phyloP scores from a whole-genome alignment of 2,329 filamentous ascomycete genomes.

The Colletotrichum somersetense region DNA sequence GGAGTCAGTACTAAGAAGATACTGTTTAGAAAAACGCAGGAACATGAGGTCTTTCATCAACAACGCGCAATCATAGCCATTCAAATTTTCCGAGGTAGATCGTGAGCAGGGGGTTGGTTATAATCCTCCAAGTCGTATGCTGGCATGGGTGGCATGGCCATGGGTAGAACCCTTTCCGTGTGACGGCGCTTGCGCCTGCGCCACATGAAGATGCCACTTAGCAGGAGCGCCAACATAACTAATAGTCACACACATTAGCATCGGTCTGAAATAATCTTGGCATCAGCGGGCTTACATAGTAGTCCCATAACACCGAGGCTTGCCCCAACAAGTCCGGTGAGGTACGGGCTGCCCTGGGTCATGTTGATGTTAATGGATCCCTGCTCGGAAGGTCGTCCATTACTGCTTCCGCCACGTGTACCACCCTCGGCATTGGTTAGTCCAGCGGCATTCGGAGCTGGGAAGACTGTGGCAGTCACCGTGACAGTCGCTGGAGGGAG shows the following conservation, averaged over 20 bases:
- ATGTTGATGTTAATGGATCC: slow-evolving; percentile 3
- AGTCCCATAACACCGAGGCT: not conserved
- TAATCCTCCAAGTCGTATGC: not conserved
- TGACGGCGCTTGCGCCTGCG: not conserved
- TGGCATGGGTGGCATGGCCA: not conserved
- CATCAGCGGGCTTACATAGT: not conserved
- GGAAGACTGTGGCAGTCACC: not conserved
- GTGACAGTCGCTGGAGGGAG: slow-evolving; percentile 1
- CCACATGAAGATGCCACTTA: not conserved
- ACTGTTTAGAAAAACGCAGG: not conserved
- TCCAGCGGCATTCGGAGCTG: not conserved
- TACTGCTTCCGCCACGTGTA: not conserved
- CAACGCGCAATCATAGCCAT: not conserved
- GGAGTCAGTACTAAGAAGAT: not conserved
- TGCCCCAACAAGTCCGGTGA: not conserved
- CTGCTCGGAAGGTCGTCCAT: not conserved
- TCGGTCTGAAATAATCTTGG: too few relatives aligned
- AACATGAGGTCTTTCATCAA: too few relatives aligned
- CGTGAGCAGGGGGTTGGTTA: not conserved
- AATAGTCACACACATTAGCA: not conserved
- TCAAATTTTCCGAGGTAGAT: not conserved
- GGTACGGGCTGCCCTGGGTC: not conserved
- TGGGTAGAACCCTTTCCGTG: not conserved
- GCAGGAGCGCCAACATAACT: not conserved
- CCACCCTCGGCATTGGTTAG: not conserved